phyloP scores from a whole-genome alignment of 2,329 filamentous ascomycete genomes.

The Xylaria polymorpha region DNA sequence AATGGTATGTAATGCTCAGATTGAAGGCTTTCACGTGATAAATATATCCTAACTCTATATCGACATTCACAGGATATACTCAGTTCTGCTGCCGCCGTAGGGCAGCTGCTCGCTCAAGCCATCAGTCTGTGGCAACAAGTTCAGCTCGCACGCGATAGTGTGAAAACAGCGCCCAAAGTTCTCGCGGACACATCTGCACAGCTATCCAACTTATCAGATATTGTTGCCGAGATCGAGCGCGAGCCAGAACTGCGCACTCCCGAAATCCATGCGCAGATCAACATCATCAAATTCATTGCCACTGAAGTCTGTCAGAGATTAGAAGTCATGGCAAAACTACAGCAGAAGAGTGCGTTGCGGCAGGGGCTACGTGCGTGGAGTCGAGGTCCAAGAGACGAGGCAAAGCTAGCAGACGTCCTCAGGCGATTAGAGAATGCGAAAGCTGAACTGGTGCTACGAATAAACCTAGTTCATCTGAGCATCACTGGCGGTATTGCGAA shows the following conservation, averaged over 20 bases:
- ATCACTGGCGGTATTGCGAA: constrained; percentile 9
- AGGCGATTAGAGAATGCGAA: constrained; percentile 10
- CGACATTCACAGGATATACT: constrained; percentile 6
- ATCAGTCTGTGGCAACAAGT: constrained; percentile 23
- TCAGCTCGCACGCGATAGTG: background rate
- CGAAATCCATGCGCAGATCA: constrained; percentile 16
- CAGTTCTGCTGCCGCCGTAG: constrained; percentile 9
- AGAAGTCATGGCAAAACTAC: constrained; percentile 8
- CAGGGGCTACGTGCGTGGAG: constrained; percentile 17
- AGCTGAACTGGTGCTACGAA: constrained; percentile 5
- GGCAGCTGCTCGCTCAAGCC: constrained; percentile 22
- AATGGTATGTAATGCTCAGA: background rate
- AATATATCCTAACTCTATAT: background rate
- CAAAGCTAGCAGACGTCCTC: constrained; percentile 18
- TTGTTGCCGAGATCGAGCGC: constrained; percentile 1
- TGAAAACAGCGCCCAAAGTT: constrained; percentile 6
- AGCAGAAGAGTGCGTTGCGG: constrained; percentile 3
- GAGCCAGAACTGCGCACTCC: constrained; percentile 9
- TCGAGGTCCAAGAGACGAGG: constrained; percentile 19
- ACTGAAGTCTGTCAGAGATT: constrained; percentile 14
- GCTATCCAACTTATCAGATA: constrained; percentile 13
- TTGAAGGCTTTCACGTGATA: background rate
- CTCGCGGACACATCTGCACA: background rate
- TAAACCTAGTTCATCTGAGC: constrained; percentile 13
- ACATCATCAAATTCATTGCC: constrained; percentile 6